Percentiles rank a stretch among this genome's conserved stretches.
These are phyloP conservation scores for Kurtzmaniella quercitrusa DNA, from an alignment of 1,139 yeast genomes.

Conservation along the genomic window DNA sequence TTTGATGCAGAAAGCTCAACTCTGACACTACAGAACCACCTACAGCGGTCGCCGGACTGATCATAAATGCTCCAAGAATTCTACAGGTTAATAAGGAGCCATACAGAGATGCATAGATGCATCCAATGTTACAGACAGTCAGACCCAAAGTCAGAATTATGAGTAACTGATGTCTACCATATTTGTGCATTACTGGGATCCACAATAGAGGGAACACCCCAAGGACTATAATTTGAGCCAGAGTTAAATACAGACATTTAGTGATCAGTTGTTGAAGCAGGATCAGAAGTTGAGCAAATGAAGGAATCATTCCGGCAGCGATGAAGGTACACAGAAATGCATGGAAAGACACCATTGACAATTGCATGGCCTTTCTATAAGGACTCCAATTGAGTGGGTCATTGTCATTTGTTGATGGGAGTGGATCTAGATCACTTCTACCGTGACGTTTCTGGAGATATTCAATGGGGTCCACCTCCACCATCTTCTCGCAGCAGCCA, in stretches of 20 bases:
- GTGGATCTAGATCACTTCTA: slow-evolving; percentile 13
- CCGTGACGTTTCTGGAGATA: slow-evolving; percentile 17
- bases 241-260: slow-evolving; percentile 14
- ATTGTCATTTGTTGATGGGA: slow-evolving; percentile 15
- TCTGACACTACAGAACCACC: slow-evolving; percentile 18
- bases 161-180: slow-evolving; percentile 14
- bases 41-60: slow-evolving; percentile 17
- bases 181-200: slow-evolving; percentile 17
- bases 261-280: slow-evolving; percentile 12
- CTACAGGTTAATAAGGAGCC: slow-evolving; percentile 15
- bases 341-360: slow-evolving; percentile 16
- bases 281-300: slow-evolving; percentile 13
- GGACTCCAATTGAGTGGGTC: slow-evolving; percentile 19
- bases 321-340: slow-evolving; percentile 17
- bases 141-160: slow-evolving; percentile 14
- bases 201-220: slow-evolving; percentile 18
- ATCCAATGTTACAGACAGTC: slow-evolving; percentile 15
- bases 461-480: neutral
- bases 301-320: slow-evolving; percentile 20
- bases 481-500: neutral
- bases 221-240: slow-evolving; percentile 15
- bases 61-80: slow-evolving; percentile 15
- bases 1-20: slow-evolving; percentile 17
- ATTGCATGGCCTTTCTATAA: slow-evolving; percentile 11
- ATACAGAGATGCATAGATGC: slow-evolving; percentile 13